Base-by-base conservation (phyloP, 164 flowering plant species). In the Magnolia officinalis region DNA sequence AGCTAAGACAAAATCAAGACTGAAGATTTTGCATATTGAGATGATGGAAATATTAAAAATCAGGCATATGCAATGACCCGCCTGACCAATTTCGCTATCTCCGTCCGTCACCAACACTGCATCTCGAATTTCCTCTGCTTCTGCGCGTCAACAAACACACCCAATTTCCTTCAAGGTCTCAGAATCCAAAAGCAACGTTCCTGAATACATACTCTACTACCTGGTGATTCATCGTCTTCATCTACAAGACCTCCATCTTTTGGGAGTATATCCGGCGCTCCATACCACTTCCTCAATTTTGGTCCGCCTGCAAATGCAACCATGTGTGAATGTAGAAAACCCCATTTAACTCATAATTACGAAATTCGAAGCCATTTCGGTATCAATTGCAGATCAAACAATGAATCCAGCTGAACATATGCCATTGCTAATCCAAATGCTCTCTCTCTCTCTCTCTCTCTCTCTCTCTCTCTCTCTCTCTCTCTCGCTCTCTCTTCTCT, bases 251-350 rank as follows among this genome's bases (percentile, higher is more conserved):
- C 77, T 71, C 86, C 98, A 84, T 94, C 96, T 81, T 88, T 88
- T 3, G 93, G 84, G 7, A 85, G 84, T 55, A 85, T 80, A 73
- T 96, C 97, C 74, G 97, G 91, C 52, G 98, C 97, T 13, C 98
- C 97, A 77, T 96, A 96, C 99, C 99, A 96, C 86, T 89, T 94
- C 81, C 99, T 88, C 51, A 96, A 81, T 87, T 96, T 96, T 26
- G 98, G 98, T 49, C 99, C 99, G 16, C 99, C 98, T 96, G 58
- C 72, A 84, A 52, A 50, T 29, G 6, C 70, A 49, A 67, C 16
- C 50, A 19, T 8, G 70, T 63, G 13, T 14, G n/a, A 37, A 24
- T 55, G 45, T 37, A 37, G 45, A 37, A 37, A 37, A 37, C 45
- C 45, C 45, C 6, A 37, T 37, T 37, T 37, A 37, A 37, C 6